Evolutionary conservation across 345 rosid genomes (phyloP).

Genomic region (Gossypium stocksii): DNA sequence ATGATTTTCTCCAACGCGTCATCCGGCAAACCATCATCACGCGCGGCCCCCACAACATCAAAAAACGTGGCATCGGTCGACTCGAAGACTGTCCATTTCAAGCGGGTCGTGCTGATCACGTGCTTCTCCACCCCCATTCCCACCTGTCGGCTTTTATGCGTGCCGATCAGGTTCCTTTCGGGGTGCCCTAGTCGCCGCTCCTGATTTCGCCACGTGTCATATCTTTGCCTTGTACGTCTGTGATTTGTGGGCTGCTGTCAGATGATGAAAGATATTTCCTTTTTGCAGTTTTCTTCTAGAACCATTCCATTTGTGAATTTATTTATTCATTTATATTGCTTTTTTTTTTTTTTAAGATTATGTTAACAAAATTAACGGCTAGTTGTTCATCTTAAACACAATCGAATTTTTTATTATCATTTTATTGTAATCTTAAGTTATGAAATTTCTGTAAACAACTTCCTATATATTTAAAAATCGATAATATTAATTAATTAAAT

Average conservation of each 20-base stretch:
- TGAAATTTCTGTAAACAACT: no score
- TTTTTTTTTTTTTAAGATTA: no score
- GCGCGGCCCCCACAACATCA: background rate
- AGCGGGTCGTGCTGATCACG: slow-evolving; percentile 16
- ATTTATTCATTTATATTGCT: background rate
- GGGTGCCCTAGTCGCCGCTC: slow-evolving; percentile 24
- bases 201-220: slow-evolving; percentile 15
- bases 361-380: no score
- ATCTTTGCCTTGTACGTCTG: slow-evolving; percentile 12
- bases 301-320: background rate
- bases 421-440: no score
- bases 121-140: background rate
- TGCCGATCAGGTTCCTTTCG: slow-evolving; percentile 2
- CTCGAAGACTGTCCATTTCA: background rate
- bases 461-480: no score
- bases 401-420: no score
- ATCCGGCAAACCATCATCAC: slow-evolving; percentile 14
- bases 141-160: slow-evolving; percentile 10
- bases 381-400: no score
- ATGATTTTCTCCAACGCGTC: slow-evolving; percentile 27
- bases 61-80: slow-evolving; percentile 10
- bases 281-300: no score
- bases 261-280: background rate
- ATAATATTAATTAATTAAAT: no score
- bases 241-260: background rate